Conservation (phyloP, 2,329 filamentous ascomycete species). For the Ophiostoma ulmi region DNA sequence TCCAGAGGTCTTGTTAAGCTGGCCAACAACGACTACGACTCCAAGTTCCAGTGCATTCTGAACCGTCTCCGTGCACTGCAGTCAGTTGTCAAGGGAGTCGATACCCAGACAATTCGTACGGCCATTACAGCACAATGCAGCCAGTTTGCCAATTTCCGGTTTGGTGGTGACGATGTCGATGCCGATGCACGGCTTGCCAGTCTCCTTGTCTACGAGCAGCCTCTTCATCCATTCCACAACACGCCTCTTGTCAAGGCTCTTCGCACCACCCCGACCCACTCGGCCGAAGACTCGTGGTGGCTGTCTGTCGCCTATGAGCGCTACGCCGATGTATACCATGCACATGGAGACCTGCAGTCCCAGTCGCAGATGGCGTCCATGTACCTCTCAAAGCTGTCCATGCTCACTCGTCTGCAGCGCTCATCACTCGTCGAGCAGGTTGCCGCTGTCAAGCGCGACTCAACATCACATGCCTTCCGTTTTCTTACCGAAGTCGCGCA, state of each 20-base stretch:
- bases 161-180: neutral
- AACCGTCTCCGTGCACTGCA: slow-evolving; percentile 25
- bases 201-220: slow-evolving; percentile 36
- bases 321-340: slow-evolving; percentile 41
- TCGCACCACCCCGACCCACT: neutral
- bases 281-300: slow-evolving; percentile 39
- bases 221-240: slow-evolving; percentile 57
- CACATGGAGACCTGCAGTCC: slow-evolving; percentile 40
- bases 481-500: slow-evolving; percentile 47
- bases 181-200: neutral
- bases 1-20: slow-evolving; percentile 5
- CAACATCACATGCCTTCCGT: slow-evolving; percentile 49
- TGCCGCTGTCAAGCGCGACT: slow-evolving; percentile 54
- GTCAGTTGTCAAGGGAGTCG: slow-evolving; percentile 32
- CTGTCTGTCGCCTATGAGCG: slow-evolving; percentile 50
- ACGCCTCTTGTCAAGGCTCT: slow-evolving; percentile 47
- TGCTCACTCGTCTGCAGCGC: slow-evolving; percentile 56
- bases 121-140: slow-evolving; percentile 35
- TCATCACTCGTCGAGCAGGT: slow-evolving; percentile 52
- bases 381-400: slow-evolving; percentile 46
- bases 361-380: slow-evolving; percentile 39
- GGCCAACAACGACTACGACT: neutral
- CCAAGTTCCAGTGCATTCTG: slow-evolving; percentile 6
- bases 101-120: slow-evolving; percentile 33
- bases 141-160: neutral